Evolutionary conservation across 2,329 filamentous ascomycete species (phyloP), one percentile per base, ranked within the genome.

Genomic region (Penicillium sp.): DNA sequence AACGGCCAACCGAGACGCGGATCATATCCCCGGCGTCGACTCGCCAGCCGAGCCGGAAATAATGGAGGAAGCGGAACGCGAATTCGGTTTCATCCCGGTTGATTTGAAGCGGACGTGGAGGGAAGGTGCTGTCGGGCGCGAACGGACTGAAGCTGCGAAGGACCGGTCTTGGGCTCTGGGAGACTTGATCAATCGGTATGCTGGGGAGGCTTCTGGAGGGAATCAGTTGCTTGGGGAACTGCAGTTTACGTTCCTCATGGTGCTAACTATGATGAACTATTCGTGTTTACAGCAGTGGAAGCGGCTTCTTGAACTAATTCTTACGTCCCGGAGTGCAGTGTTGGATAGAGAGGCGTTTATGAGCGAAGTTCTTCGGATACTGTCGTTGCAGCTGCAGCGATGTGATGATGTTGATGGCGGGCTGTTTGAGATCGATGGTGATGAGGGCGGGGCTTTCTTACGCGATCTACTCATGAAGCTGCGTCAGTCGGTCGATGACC

Each of bases 201-300:
- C 67, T 5, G 55, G 53, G 33, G 48, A 57, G 2, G 55, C 56
- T 50, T 21, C 65, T 57, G 45, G 58, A 72, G 74, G 10, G 76
- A 78, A 59, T 53, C 71, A 79, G 41, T 51, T 81, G 2, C 68
- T 87, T 15, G 85, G 84, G 16, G 85, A 87, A 65, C 65, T 87
- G 53, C 84, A 87, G 62, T 85, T 87, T 65, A 79, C 79, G 33
- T 87, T 87, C 63, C 70, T 87, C 10, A 86, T 85, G 81, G 77
- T 85, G 2, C 66, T 87, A 57, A 86, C 84, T 5, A 74, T 87
- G 60, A 85, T 85, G 75, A 88, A 87, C 67, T 86, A 83, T 67
- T 86, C 84, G 2, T 87, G 85, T 65, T 72, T 87, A 4, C 84
- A 87, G 68, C 85, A 87, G 67, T 88, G 85, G 85, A 86, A 84